phyloP scores from a whole-genome alignment of 2,329 filamentous ascomycete species.

The Exophiala sp. region DNA sequence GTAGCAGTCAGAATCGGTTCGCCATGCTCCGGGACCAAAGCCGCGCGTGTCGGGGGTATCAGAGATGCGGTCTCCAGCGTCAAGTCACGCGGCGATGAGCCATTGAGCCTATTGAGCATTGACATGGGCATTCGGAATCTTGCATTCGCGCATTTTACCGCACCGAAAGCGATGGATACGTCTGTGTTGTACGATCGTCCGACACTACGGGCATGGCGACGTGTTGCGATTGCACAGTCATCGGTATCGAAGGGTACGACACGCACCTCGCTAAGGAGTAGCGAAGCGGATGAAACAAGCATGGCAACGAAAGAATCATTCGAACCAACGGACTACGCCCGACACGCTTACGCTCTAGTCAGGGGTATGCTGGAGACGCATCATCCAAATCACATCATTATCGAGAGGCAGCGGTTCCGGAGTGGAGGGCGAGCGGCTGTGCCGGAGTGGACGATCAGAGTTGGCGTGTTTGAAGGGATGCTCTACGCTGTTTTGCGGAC shows the following conservation, averaged over 20 bases:
- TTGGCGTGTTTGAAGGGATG: slow-evolving; percentile 80
- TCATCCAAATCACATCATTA: slow-evolving; percentile 65
- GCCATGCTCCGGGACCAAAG: slow-evolving; percentile 58
- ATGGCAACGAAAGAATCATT: slow-evolving; percentile 44
- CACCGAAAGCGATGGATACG: slow-evolving; percentile 18
- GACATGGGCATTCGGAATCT: slow-evolving; percentile 83
- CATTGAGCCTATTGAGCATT: slow-evolving; percentile 65
- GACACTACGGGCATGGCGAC: slow-evolving; percentile 38
- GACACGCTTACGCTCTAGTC: slow-evolving; percentile 55
- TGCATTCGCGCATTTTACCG: slow-evolving; percentile 63
- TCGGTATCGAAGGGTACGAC: not conserved
- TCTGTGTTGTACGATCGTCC: not conserved
- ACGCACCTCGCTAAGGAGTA: slow-evolving; percentile 18
- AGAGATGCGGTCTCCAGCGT: slow-evolving; percentile 35
- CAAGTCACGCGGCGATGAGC: slow-evolving; percentile 16
- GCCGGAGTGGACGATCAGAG: slow-evolving; percentile 76
- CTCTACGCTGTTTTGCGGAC: slow-evolving; percentile 67
- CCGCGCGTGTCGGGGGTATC: slow-evolving; percentile 52
- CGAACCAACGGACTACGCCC: slow-evolving; percentile 52
- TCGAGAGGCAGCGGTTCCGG: slow-evolving; percentile 64
- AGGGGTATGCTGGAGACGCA: slow-evolving; percentile 48
- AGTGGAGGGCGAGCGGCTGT: slow-evolving; percentile 62
- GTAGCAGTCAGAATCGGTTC: slow-evolving; percentile 61
- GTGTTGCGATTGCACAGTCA: slow-evolving; percentile 35
- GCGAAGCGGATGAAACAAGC: slow-evolving; percentile 26